A percentile compares a stretch with the other conserved stretches of the same genome.
phyloP scores from a whole-genome alignment of 2,329 filamentous ascomycete species.

The Stagonosporopsis rhizophila region DNA sequence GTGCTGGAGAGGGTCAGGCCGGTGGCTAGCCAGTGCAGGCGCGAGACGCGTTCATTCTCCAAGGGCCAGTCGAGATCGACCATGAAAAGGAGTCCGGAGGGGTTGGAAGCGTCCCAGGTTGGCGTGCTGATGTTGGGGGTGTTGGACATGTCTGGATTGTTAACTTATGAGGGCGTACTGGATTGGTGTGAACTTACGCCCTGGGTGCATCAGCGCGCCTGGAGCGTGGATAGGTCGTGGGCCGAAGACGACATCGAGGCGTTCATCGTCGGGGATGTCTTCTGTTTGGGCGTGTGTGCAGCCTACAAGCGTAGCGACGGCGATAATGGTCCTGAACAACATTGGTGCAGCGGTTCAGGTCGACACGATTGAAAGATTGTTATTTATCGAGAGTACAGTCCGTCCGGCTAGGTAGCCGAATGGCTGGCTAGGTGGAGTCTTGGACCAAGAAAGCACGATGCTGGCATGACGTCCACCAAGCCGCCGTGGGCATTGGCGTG shows the following conservation, averaged over 20 bases:
- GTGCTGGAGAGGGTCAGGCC: slow-evolving; percentile 26
- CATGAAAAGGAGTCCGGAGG: slow-evolving; percentile 33
- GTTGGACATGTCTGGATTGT: slow-evolving; percentile 29
- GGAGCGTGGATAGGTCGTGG: slow-evolving; percentile 15
- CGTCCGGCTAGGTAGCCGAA: neutral
- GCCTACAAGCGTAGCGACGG: neutral
- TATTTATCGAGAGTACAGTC: neutral
- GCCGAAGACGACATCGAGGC: slow-evolving; percentile 22
- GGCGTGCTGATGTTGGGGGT: slow-evolving; percentile 35
- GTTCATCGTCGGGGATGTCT: neutral
- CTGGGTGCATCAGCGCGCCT: slow-evolving; percentile 24
- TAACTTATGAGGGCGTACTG: neutral
- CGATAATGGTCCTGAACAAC: neutral
- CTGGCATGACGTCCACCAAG: slow-evolving; percentile 9
- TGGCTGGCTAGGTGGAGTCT: neutral
- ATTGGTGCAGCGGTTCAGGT: neutral
- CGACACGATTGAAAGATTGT: neutral
- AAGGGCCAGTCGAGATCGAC: slow-evolving; percentile 41
- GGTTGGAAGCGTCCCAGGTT: slow-evolving; percentile 12
- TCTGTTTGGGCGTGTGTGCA: neutral
- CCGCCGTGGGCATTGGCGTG: slow-evolving; percentile 9
- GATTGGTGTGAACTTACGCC: slow-evolving; percentile 7
- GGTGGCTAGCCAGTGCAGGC: slow-evolving; percentile 41
- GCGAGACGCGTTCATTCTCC: slow-evolving; percentile 33
- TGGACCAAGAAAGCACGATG: neutral